These are phyloP conservation scores for Fusarium sterilihyphosum DNA, from an alignment of 2,329 filamentous ascomycete genomes.

Conservation along the genomic window DNA sequence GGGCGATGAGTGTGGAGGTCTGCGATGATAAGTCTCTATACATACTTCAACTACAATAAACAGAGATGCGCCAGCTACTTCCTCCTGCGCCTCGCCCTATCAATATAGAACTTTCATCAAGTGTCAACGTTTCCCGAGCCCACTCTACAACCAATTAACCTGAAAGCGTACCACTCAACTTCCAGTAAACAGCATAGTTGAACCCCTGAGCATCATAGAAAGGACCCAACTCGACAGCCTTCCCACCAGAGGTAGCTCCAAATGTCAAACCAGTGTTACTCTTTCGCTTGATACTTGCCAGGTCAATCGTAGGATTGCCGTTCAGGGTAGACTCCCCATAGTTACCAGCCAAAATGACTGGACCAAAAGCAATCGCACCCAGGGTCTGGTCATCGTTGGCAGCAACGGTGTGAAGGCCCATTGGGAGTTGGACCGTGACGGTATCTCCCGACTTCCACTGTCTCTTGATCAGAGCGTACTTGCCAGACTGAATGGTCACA, in stretches of 20 bases:
- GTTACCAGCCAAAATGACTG: constrained; percentile 56
- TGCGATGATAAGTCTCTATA: background rate
- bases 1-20: too few relatives aligned
- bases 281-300: constrained; percentile 43
- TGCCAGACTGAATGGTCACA: constrained; percentile 44
- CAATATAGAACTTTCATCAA: too few relatives aligned
- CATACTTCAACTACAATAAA: background rate
- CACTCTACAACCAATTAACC: rapidly evolving
- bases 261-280: constrained; percentile 44
- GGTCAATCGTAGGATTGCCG: constrained; percentile 44
- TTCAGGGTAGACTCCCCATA: constrained; percentile 50
- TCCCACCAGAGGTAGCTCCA: constrained; percentile 44
- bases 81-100: background rate
- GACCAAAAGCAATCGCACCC: constrained; percentile 59
- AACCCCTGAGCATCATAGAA: constrained; percentile 55
- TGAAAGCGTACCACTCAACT: constrained; percentile 13
- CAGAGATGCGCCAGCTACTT: too few relatives aligned
- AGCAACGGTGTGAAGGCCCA: constrained; percentile 53
- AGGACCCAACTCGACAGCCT: constrained; percentile 47
- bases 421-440: constrained; percentile 56
- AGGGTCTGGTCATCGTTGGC: constrained; percentile 59
- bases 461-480: constrained; percentile 54
- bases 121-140: rapidly evolving
- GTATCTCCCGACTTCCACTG: constrained; percentile 56
- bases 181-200: constrained; percentile 57